phyloP scores from a whole-genome alignment of 2,329 filamentous ascomycete species.

The Penicillium sp. region DNA sequence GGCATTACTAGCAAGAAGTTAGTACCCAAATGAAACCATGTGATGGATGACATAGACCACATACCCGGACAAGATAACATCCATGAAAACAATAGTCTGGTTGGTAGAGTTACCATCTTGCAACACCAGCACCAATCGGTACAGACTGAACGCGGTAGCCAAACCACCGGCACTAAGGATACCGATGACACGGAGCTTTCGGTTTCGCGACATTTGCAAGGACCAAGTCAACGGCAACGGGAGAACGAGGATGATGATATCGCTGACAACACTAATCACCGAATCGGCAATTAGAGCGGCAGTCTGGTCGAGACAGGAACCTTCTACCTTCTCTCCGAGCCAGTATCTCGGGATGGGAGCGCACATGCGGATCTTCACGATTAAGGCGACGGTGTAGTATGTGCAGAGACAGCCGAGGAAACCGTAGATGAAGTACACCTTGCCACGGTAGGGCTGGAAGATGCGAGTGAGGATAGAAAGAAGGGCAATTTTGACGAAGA shows the following conservation, averaged over 20 bases:
- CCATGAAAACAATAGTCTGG: slow-evolving; percentile 36
- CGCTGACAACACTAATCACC: slow-evolving; percentile 39
- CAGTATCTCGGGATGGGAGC: slow-evolving; percentile 39
- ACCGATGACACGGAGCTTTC: slow-evolving; percentile 39
- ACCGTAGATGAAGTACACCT: slow-evolving; percentile 36
- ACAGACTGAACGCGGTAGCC: slow-evolving; percentile 40
- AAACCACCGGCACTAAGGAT: slow-evolving; percentile 41
- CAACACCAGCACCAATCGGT: slow-evolving; percentile 38
- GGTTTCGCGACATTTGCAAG: slow-evolving; percentile 38
- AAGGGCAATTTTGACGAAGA: slow-evolving; percentile 40
- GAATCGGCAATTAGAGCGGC: slow-evolving; percentile 41
- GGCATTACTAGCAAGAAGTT: slow-evolving; percentile 31
- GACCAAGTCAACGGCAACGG: slow-evolving; percentile 41
- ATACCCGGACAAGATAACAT: slow-evolving; percentile 41
- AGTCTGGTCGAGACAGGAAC: slow-evolving; percentile 37
- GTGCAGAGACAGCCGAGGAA: slow-evolving; percentile 33
- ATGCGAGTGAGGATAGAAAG: slow-evolving; percentile 40
- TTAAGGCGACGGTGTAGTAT: slow-evolving; percentile 38
- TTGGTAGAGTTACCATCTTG: slow-evolving; percentile 31
- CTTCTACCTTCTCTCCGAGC: slow-evolving; percentile 21
- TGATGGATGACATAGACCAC: slow-evolving; percentile 1
- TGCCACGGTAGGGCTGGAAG: slow-evolving; percentile 36
- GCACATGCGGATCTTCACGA: slow-evolving; percentile 42
- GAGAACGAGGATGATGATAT: slow-evolving; percentile 37
- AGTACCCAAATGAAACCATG: neutral